A percentile compares a stretch with the other conserved stretches of the same genome.
phyloP scores from a whole-genome alignment of 2,329 filamentous ascomycete genomes.

The Sporothrix mexicana region DNA sequence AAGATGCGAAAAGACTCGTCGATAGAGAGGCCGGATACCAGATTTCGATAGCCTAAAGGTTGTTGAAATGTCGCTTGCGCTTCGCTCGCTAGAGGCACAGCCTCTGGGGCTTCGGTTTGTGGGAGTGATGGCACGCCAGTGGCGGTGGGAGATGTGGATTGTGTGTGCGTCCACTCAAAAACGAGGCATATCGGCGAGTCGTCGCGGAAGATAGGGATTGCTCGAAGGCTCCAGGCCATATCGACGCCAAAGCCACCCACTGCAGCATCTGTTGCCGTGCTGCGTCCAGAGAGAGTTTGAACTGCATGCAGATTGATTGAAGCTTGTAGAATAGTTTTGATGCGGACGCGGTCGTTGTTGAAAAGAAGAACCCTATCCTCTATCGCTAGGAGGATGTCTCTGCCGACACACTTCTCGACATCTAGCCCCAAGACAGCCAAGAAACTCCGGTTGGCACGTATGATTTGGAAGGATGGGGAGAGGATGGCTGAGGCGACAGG shows the following conservation, averaged over 20 bases:
- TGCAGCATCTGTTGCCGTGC: constrained; percentile 36
- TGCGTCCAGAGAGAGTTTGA: constrained; percentile 37
- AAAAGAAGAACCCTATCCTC: constrained; percentile 40
- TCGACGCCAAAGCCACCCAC: background rate
- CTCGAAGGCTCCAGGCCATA: constrained; percentile 44
- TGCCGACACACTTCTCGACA: constrained; percentile 41
- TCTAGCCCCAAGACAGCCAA: constrained; percentile 42
- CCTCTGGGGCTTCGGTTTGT: background rate
- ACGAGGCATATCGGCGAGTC: constrained; percentile 43
- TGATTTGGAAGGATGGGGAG: constrained; percentile 43
- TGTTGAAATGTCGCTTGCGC: background rate
- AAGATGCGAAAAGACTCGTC: constrained; percentile 64
- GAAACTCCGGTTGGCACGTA: constrained; percentile 43
- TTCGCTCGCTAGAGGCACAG: background rate
- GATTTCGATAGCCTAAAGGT: background rate
- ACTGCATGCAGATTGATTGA: constrained; percentile 42
- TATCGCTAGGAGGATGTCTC: constrained; percentile 42
- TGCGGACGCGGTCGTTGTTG: constrained; percentile 41
- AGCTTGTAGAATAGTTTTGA: constrained; percentile 42
- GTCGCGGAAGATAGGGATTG: constrained; percentile 44
- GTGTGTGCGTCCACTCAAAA: constrained; percentile 43
- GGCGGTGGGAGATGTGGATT: background rate
- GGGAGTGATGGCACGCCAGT: background rate
- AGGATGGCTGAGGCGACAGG: constrained; percentile 45
- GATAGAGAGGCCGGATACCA: constrained; percentile 21